phyloP scores from a whole-genome alignment of 202 grass and related monocot genomes.

The Hordeum pubiflorum region DNA sequence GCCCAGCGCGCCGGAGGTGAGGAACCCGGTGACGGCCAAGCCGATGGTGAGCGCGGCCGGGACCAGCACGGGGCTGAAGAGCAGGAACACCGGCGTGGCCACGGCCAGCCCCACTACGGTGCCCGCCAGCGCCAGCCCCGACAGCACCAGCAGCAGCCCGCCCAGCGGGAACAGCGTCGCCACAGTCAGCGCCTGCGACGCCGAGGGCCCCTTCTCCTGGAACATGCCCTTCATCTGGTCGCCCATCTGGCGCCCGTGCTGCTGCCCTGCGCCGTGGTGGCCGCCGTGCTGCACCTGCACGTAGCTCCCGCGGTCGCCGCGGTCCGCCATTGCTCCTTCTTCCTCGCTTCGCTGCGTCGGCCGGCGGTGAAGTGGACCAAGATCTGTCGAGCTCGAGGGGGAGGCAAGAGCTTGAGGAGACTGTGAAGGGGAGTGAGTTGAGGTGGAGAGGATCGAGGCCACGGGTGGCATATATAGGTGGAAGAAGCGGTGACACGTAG shows the following conservation, averaged over 20 bases:
- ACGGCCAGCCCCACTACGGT: constrained; percentile 69
- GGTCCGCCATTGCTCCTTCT: constrained; percentile 35
- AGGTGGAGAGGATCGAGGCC: not conserved
- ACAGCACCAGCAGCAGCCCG: constrained; percentile 65
- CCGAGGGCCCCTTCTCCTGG: constrained; percentile 51
- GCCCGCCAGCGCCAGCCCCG: constrained; percentile 51
- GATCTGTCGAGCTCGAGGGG: not conserved
- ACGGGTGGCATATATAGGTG: constrained; percentile 20
- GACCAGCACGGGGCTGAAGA: constrained; percentile 87
- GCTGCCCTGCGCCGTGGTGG: not conserved
- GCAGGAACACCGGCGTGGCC: constrained; percentile 60
- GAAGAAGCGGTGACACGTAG: constrained; percentile 58
- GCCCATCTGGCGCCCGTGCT: not conserved
- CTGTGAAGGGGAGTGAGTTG: not conserved
- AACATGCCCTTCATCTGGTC: constrained; percentile 50
- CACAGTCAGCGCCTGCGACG: constrained; percentile 77
- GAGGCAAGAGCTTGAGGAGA: not conserved
- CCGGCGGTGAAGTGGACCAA: not conserved
- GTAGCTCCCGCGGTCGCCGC: constrained; percentile 11
- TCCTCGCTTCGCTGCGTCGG: not conserved
- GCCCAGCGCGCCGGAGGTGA: constrained; percentile 72
- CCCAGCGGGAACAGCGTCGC: constrained; percentile 86
- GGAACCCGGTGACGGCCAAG: constrained; percentile 71
- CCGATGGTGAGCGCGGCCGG: constrained; percentile 72
- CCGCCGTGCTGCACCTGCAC: not conserved